These are phyloP conservation scores for Nyssa sinensis DNA, from an alignment of 148 eudicot species.

Conservation along the genomic window DNA sequence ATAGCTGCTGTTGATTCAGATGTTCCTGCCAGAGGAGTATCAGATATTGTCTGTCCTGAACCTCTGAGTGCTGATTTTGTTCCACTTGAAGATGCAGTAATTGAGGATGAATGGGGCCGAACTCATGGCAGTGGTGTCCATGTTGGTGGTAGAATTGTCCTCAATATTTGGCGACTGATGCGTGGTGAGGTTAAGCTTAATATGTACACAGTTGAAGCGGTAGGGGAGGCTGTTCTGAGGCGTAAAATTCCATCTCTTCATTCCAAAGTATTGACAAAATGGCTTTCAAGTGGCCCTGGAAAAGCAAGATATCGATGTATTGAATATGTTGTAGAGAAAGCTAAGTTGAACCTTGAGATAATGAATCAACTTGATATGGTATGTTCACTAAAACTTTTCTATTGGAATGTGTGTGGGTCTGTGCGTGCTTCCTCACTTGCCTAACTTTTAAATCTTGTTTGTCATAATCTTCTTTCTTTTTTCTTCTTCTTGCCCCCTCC, in stretches of 20 bases:
- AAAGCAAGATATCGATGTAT: constrained; percentile 80
- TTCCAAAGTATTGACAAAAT: constrained; percentile 55
- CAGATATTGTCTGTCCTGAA: constrained; percentile 40
- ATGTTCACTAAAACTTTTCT: constrained; percentile 4
- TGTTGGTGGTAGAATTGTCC: constrained; percentile 88
- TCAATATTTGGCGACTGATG: constrained; percentile 87
- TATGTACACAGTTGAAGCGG: constrained; percentile 85
- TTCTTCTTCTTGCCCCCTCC: no score
- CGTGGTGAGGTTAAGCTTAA: constrained; percentile 80
- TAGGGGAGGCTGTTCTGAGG: constrained; percentile 82
- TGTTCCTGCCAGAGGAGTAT: constrained; percentile 35
- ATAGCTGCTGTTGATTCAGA: constrained; percentile 33
- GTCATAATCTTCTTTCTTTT: not conserved
- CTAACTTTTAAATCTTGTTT: not conserved
- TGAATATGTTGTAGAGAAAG: constrained; percentile 55
- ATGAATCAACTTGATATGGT: constrained; percentile 86
- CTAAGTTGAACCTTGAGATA: constrained; percentile 70
- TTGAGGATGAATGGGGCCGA: constrained; percentile 98
- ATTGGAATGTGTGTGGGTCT: not conserved
- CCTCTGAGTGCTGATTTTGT: constrained; percentile 47
- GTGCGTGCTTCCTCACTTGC: not conserved
- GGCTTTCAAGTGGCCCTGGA: constrained; percentile 89
- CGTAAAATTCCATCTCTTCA: constrained; percentile 67
- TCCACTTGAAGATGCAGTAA: constrained; percentile 47
- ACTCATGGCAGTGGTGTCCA: constrained; percentile 96